phyloP scores from a whole-genome alignment of 495 filamentous ascomycete genomes.

The Delitschia confertaspora region DNA sequence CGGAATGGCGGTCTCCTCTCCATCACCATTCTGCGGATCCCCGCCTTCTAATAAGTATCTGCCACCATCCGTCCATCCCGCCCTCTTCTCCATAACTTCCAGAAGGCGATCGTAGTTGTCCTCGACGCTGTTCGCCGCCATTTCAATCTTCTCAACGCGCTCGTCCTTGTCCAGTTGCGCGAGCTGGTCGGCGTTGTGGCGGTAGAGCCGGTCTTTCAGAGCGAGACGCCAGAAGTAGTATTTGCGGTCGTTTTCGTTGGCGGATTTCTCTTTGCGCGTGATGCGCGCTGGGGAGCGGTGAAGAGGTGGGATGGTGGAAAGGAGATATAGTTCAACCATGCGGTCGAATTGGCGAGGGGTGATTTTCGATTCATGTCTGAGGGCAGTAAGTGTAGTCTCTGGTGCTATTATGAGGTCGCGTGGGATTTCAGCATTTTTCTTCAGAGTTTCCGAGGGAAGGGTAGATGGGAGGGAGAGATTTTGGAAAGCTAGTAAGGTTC shows the following conservation, averaged over 20 bases:
- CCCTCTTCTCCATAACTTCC: slow-evolving; percentile 40
- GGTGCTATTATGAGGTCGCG: slow-evolving; percentile 54
- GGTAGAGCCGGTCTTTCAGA: slow-evolving; percentile 71
- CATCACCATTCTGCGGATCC: too few species aligned
- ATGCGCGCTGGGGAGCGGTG: slow-evolving; percentile 51
- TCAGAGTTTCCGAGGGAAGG: slow-evolving; percentile 27
- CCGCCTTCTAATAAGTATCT: too few species aligned
- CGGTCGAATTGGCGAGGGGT: slow-evolving; percentile 78
- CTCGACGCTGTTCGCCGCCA: slow-evolving; percentile 66
- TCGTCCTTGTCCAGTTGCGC: slow-evolving; percentile 60
- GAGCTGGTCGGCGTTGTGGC: slow-evolving; percentile 66
- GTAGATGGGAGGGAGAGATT: slow-evolving; percentile 45
- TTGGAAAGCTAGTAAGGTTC: slow-evolving; percentile 44
- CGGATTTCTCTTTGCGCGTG: slow-evolving; percentile 46
- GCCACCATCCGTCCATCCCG: slow-evolving; percentile 31
- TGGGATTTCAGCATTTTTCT: slow-evolving; percentile 42
- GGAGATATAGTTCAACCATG: slow-evolving; percentile 80
- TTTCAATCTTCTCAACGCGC: slow-evolving; percentile 70
- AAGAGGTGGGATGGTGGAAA: slow-evolving; percentile 57
- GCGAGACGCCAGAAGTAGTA: slow-evolving; percentile 79
- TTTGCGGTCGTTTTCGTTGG: slow-evolving; percentile 48
- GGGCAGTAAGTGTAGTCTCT: slow-evolving; percentile 42
- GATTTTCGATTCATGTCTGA: slow-evolving; percentile 65
- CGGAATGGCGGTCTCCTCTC: too few species aligned
- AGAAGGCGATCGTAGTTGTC: slow-evolving; percentile 72